Percentiles rank a stretch among this genome's conserved stretches.
These are phyloP conservation scores for Botryosphaeria dothidea DNA, from an alignment of 2,329 filamentous ascomycete species.

Conservation along the genomic window DNA sequence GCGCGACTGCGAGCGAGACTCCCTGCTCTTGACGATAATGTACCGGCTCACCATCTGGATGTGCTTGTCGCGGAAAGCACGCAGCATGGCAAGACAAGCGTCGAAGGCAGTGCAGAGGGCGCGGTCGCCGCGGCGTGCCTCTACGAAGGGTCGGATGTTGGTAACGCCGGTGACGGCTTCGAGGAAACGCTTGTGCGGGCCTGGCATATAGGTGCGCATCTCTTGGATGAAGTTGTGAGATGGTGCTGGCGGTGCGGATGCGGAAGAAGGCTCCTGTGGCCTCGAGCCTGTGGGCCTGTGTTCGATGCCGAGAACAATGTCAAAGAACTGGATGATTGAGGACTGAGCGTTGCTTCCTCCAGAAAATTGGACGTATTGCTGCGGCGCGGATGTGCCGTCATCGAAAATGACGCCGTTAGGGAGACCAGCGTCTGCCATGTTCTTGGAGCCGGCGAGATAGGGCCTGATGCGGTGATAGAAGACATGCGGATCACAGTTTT, in stretches of 20 bases:
- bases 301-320: constrained; percentile 84
- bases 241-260: constrained; percentile 43
- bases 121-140: constrained; percentile 60
- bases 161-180: constrained; percentile 75
- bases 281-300: constrained; percentile 86
- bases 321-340: constrained; percentile 96
- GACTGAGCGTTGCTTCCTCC: constrained; percentile 97
- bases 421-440: constrained; percentile 92
- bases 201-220: constrained; percentile 97
- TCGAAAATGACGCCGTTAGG: constrained; percentile 88
- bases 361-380: constrained; percentile 77
- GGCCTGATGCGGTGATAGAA: constrained; percentile 98
- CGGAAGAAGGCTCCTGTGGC: constrained; percentile 30
- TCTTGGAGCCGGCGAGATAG: constrained; percentile 93
- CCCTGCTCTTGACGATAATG: constrained; percentile 84
- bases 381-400: constrained; percentile 64
- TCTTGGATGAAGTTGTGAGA: constrained; percentile 92
- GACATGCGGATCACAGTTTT: constrained; percentile 88
- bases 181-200: constrained; percentile 85
- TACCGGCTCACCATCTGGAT: constrained; percentile 96
- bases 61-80: constrained; percentile 83
- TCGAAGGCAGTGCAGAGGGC: constrained; percentile 81
- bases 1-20: constrained; percentile 64
- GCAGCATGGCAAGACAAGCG: constrained; percentile 79
- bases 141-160: constrained; percentile 85